Percentiles rank a stretch among this genome's conserved stretches.
Conservation (phyloP, 2,329 filamentous ascomycete genomes). For the Colletotrichum sublineola region DNA sequence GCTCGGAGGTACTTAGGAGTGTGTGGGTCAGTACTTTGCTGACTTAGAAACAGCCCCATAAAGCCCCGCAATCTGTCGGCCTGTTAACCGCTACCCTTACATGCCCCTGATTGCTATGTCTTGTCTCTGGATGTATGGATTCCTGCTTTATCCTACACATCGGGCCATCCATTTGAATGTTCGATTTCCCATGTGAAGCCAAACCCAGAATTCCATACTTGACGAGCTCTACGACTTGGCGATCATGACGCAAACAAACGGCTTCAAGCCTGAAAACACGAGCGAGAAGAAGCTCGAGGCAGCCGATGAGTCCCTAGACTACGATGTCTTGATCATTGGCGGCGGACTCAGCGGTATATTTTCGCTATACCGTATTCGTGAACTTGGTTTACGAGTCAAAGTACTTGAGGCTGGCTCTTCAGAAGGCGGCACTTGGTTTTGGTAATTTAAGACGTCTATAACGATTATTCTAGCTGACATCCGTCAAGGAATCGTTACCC, state of each 20-base stretch:
- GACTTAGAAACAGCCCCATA: no score
- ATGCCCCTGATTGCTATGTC: background rate
- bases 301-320: constrained; percentile 45
- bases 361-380: constrained; percentile 55
- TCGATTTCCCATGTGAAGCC: no score
- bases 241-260: constrained; percentile 16
- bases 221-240: background rate
- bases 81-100: no score
- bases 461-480: background rate
- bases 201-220: no score
- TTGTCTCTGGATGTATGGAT: background rate
- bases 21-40: no score
- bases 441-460: constrained; percentile 44
- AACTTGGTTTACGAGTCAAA: constrained; percentile 53
- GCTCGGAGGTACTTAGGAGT: no score
- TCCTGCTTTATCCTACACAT: background rate
- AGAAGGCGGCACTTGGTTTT: constrained; percentile 62
- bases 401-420: constrained; percentile 56
- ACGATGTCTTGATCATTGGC: constrained; percentile 56
- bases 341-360: constrained; percentile 58
- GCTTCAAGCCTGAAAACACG: background rate
- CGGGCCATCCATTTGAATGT: background rate
- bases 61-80: no score
- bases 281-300: constrained; percentile 3
- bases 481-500: constrained; percentile 55